Base-by-base conservation (phyloP, 768 basidiomycete genomes). In the Hemileccinum impolitum region DNA sequence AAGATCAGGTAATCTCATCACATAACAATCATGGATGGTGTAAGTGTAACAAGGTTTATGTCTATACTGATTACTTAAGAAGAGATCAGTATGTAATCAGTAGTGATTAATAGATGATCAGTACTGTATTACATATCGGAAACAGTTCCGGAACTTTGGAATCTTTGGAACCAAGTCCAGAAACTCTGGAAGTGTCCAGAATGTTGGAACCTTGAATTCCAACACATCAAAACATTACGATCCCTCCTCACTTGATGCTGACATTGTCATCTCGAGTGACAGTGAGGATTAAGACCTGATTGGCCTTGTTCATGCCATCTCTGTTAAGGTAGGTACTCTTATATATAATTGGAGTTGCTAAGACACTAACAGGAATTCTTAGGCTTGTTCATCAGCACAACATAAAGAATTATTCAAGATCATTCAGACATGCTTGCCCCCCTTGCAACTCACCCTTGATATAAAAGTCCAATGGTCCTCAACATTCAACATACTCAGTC, bases 391-490 rank as follows among this genome's bases (percentile, higher is more conserved):
- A 2, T 54, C 31, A 13, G 41, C 37, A 4, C 40, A 50, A 19
- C 2, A n/a, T 4, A 54, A 54, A 35, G 36, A 38, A 21, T 12
- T 51, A 23, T 54, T 54, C 19, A 43, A 28, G 37, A 52, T 26
- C n/a, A 36, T 51, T 30, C 48, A 54, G 18, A 43, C 36, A 38
- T 0, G 6, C 44, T 34, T n/a, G 0, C 44, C 23, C 14, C 45
- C 41, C 6, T 21, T 53, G 26, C 48, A 53, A 44, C 43, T 53
- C 11, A 15, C 14, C 4, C 4, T 53, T 11, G 18, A 46, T 34
- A 50, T 50, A 44, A 50, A 53, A 41, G 51, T 52, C 23, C 31
- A 3, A 39, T 52, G 51, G 41, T 48, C 46, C 23, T 52, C 12
- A 3, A 43, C 46, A 28, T 52, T 52, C 41, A 23, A 13, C 21